Percentiles rank a stretch among this genome's conserved stretches.
Evolutionary conservation across 2,329 filamentous ascomycete genomes (phyloP).

Genomic region (Aureobasidium subglaciale): DNA sequence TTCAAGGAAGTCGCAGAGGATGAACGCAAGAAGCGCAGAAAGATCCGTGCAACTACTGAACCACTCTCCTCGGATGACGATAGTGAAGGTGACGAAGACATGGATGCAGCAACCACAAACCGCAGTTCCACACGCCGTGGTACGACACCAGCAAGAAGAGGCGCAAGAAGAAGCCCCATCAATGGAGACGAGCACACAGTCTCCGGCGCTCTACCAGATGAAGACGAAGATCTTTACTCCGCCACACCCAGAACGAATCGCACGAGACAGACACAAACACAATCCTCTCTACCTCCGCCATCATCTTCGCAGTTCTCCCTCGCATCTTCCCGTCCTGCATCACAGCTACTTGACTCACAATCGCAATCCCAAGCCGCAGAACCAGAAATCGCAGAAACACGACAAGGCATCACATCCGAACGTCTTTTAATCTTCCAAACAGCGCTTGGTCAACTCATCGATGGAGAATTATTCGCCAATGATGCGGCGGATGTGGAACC

Average conservation of each 20-base stretch:
- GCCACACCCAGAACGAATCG: conserved; percentile 37
- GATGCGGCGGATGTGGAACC: conserved; percentile 71
- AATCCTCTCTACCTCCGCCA: conserved; percentile 27
- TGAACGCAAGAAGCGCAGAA: conserved; percentile 75
- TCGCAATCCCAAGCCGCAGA: conserved; percentile 18
- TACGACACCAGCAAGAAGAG: conserved; percentile 19
- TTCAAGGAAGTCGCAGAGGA: conserved; percentile 88
- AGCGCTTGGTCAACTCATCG: conserved; percentile 75
- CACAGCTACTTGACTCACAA: conserved; percentile 57
- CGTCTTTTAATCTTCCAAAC: conserved; percentile 71
- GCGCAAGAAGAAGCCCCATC: not conserved
- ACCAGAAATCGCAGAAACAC: conserved; percentile 26
- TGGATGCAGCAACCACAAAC: conserved; percentile 47
- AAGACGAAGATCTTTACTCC: conserved; percentile 50
- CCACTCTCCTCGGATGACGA: conserved; percentile 50
- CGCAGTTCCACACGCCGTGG: conserved; percentile 22
- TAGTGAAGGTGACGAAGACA: conserved; percentile 49
- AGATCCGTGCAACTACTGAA: conserved; percentile 57
- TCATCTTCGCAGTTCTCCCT: conserved; percentile 58
- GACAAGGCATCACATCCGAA: conserved; percentile 47
- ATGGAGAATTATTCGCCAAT: conserved; percentile 75
- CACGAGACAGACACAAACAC: conserved; percentile 24
- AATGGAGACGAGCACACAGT: conserved; percentile 21
- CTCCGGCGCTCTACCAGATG: conserved; percentile 35
- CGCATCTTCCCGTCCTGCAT: conserved; percentile 72